phyloP scores from a whole-genome alignment of 2,329 filamentous ascomycete genomes.

The Trichoderma afroharzianum region DNA sequence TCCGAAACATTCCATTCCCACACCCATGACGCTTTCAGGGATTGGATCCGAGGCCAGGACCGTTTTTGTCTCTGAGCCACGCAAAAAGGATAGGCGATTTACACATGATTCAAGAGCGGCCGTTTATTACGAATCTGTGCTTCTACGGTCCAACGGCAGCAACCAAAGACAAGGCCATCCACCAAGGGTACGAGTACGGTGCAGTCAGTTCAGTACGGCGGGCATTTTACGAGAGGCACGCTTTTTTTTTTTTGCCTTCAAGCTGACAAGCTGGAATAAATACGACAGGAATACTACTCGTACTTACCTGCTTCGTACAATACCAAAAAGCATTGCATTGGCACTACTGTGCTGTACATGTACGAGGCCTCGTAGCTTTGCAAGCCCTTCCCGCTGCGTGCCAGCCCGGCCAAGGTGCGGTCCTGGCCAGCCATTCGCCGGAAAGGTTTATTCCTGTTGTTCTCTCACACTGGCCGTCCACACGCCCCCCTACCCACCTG shows the following conservation, averaged over 20 bases:
- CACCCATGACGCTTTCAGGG: constrained; percentile 4
- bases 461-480: background rate
- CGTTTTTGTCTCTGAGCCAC: constrained; percentile 11
- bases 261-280: background rate
- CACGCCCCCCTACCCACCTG: background rate
- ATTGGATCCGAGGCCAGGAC: constrained; percentile 4
- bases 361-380: background rate
- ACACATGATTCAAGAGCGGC: background rate
- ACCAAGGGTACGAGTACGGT: background rate
- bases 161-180: background rate
- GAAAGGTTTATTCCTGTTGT: background rate
- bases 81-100: background rate
- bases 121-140: background rate
- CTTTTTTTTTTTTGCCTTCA: background rate
- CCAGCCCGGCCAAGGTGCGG: background rate
- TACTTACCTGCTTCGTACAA: background rate
- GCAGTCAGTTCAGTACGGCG: background rate
- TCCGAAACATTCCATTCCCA: constrained; percentile 12
- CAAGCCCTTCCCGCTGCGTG: constrained; percentile 6
- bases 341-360: background rate
- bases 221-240: background rate
- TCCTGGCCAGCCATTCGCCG: constrained; percentile 1
- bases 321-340: background rate
- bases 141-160: background rate
- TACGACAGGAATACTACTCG: background rate